A percentile compares a stretch with the other conserved stretches of the same genome.
Conservation (phyloP, 495 filamentous ascomycete species). For the Glutinoglossum americanum region DNA sequence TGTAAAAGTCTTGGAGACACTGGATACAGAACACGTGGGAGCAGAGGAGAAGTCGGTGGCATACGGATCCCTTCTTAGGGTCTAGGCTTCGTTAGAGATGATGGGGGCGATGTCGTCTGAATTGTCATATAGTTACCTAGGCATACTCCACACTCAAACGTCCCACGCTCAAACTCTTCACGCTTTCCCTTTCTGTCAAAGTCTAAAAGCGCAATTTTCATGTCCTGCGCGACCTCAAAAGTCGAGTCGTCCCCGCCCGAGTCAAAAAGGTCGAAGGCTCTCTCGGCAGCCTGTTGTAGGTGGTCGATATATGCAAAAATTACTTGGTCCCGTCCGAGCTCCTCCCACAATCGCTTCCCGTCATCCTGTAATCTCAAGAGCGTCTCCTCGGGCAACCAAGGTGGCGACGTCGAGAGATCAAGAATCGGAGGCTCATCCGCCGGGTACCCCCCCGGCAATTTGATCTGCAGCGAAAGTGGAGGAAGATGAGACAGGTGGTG, state of each 20-base stretch:
- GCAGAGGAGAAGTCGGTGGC: constrained; percentile 59
- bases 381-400: constrained; percentile 44
- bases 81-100: constrained; percentile 21
- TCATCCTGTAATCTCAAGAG: constrained; percentile 38
- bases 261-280: constrained; percentile 49
- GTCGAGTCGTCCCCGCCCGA: constrained; percentile 21
- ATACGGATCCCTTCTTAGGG: constrained; percentile 70
- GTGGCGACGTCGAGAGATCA: constrained; percentile 37
- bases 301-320: constrained; percentile 75
- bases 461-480: constrained; percentile 42
- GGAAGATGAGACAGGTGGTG: constrained; percentile 57
- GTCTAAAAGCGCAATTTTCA: constrained; percentile 56
- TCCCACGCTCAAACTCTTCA: constrained; percentile 57
- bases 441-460: constrained; percentile 60
- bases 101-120: neutral
- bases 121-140: constrained; percentile 23
- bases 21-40: constrained; percentile 74
- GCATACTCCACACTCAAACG: constrained; percentile 81
- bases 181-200: constrained; percentile 54
- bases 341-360: constrained; percentile 52
- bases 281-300: constrained; percentile 58
- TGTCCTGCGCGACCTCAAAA: constrained; percentile 30
- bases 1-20: constrained; percentile 81
- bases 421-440: constrained; percentile 39
- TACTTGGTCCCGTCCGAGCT: constrained; percentile 52